Evolutionary conservation across 2,329 filamentous ascomycete genomes (phyloP).

Genomic region (Ramularia collo-cygni): DNA sequence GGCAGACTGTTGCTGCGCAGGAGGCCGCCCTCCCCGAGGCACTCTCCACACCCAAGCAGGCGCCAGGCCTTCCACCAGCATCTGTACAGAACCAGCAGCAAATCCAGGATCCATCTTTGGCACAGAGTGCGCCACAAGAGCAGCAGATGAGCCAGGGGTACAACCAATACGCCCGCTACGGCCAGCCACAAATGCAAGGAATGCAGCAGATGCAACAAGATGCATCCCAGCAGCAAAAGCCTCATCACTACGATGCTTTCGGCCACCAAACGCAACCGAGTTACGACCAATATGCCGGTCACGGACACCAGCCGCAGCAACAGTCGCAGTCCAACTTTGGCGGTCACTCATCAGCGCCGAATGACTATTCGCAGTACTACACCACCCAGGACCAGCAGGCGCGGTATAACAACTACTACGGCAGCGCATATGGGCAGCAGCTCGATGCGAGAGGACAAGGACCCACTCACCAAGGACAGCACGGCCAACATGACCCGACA

Average conservation of each 20-base stretch:
- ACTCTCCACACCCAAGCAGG: slow-evolving; percentile 49
- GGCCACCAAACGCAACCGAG: slow-evolving; percentile 59
- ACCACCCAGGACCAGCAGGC: slow-evolving; percentile 66
- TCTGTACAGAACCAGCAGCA: slow-evolving; percentile 46
- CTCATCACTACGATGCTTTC: slow-evolving; percentile 67
- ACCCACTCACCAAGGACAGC: slow-evolving; percentile 36
- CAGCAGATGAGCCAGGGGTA: slow-evolving; percentile 41
- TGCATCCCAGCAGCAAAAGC: slow-evolving; percentile 45
- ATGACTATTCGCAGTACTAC: slow-evolving; percentile 81
- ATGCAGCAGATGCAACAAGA: slow-evolving; percentile 56
- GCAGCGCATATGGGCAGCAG: slow-evolving; percentile 42
- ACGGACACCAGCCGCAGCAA: slow-evolving; percentile 49
- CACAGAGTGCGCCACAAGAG: slow-evolving; percentile 48
- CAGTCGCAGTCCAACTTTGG: slow-evolving; percentile 54
- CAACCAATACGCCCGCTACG: slow-evolving; percentile 65
- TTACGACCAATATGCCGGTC: slow-evolving; percentile 42
- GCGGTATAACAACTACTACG: slow-evolving; percentile 66
- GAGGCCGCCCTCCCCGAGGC: slow-evolving; percentile 35
- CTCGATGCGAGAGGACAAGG: slow-evolving; percentile 17
- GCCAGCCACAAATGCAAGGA: slow-evolving; percentile 45
- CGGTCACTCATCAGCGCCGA: slow-evolving; percentile 65
- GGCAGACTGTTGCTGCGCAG: slow-evolving; percentile 36
- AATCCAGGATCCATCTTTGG: slow-evolving; percentile 38
- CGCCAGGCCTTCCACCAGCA: slow-evolving; percentile 55
- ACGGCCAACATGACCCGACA: slow-evolving; percentile 64